Conservation (phyloP, 2,329 filamentous ascomycete species). For the Huntiella bhutanensis region DNA sequence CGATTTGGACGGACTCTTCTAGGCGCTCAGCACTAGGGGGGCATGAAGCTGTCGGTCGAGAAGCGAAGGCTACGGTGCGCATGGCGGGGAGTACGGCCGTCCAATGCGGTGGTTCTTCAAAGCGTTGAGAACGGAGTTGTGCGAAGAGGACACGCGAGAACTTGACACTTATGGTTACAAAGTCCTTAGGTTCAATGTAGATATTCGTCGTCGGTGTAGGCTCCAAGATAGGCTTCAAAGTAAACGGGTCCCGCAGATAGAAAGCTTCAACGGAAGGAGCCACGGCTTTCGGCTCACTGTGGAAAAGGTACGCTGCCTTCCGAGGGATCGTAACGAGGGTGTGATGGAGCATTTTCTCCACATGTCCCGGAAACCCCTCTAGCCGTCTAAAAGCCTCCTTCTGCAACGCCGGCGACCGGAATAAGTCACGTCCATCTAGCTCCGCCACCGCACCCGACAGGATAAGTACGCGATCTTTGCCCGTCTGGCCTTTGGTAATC, state of each 20-base stretch:
- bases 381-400: constrained; percentile 81
- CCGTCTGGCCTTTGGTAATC: too few species aligned
- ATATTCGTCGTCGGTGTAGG: constrained; percentile 26
- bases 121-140: constrained; percentile 73
- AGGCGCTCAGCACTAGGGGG: constrained; percentile 10
- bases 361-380: constrained; percentile 62
- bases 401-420: constrained; percentile 59
- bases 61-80: background rate
- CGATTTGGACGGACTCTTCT: constrained; percentile 38
- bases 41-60: background rate
- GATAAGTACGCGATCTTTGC: too few species aligned
- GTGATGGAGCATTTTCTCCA: constrained; percentile 57
- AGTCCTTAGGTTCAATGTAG: constrained; percentile 55
- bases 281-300: constrained; percentile 54
- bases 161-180: constrained; percentile 57
- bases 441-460: too few species aligned
- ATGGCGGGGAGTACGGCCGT: constrained; percentile 12
- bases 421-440: constrained; percentile 21
- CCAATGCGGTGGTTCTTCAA: constrained; percentile 43
- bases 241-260: constrained; percentile 69
- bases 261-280: constrained; percentile 78
- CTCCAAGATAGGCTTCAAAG: constrained; percentile 45
- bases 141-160: constrained; percentile 86
- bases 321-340: constrained; percentile 58
- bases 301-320: constrained; percentile 62